These are phyloP conservation scores for Coniosporium tulheliwenetii DNA, from an alignment of 2,329 filamentous ascomycete species.

Conservation along the genomic window DNA sequence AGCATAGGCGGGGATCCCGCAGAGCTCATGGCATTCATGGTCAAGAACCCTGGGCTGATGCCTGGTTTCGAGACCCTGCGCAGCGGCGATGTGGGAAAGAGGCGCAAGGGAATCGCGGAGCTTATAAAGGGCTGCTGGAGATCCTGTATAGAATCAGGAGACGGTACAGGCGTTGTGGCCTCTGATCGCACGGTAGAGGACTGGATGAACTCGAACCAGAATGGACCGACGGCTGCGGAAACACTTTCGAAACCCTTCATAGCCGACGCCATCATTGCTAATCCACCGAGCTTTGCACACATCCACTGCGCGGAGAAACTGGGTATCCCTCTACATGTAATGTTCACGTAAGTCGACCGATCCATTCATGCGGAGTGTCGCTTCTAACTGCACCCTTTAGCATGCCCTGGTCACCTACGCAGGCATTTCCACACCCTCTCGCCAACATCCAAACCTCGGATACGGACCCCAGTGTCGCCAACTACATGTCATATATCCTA, in stretches of 20 bases:
- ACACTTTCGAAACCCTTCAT: constrained; percentile 47
- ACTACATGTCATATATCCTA: constrained; percentile 69
- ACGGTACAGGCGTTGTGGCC: constrained; percentile 41
- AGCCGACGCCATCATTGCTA: constrained; percentile 67
- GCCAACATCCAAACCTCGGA: constrained; percentile 68
- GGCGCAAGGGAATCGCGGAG: constrained; percentile 58
- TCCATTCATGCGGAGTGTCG: neutral
- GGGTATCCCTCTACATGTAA: constrained; percentile 62
- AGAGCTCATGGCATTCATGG: constrained; percentile 61
- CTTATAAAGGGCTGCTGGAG: constrained; percentile 79
- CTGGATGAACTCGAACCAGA: constrained; percentile 21
- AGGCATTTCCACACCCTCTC: constrained; percentile 72
- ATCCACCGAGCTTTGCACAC: constrained; percentile 63
- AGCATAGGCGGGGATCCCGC: constrained; percentile 34
- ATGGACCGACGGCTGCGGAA: constrained; percentile 22
- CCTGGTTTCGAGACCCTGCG: constrained; percentile 63
- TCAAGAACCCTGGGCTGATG: constrained; percentile 76
- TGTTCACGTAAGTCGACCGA: constrained; percentile 61
- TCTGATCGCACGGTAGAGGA: constrained; percentile 38
- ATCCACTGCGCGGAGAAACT: constrained; percentile 62
- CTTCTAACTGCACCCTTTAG: constrained; percentile 16
- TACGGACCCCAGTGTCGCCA: constrained; percentile 60
- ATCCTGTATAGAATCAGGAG: constrained; percentile 65
- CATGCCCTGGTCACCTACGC: constrained; percentile 83
- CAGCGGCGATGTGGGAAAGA: constrained; percentile 60